Conservation (phyloP, 441 rosid genomes). For the Mallotus repandus region DNA sequence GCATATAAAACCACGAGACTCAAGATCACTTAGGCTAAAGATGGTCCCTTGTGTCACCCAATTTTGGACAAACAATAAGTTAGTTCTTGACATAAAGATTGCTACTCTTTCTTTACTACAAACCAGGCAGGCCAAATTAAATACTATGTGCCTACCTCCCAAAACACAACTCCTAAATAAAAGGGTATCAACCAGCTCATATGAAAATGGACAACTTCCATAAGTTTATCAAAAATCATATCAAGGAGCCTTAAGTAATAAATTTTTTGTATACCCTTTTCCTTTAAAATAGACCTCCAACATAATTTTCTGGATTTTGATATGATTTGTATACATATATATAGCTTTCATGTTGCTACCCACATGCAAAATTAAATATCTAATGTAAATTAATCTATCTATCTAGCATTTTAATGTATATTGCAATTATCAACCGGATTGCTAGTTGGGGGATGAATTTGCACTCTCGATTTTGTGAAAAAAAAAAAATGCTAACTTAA, state of each 20-base stretch:
- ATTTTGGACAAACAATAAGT: conserved; percentile 15
- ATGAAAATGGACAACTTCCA: not conserved
- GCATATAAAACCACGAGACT: not conserved
- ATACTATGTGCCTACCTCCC: not conserved
- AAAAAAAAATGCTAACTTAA: no score
- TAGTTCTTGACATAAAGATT: not conserved
- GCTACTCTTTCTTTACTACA: not conserved
- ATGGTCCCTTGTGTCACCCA: conserved; percentile 9
- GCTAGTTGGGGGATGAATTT: no score
- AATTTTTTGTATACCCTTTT: not conserved
- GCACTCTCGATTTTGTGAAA: no score
- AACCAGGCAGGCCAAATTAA: conserved; percentile 9
- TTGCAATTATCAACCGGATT: not conserved
- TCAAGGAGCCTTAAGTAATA: not conserved
- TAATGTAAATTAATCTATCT: not conserved
- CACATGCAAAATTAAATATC: not conserved
- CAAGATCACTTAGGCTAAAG: not conserved
- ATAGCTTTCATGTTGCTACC: not conserved
- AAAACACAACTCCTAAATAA: not conserved
- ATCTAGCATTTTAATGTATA: conserved; percentile 3
- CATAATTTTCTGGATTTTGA: not conserved
- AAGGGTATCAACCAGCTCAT: conserved; percentile 9
- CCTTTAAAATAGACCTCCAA: not conserved
- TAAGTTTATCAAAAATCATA: no score
- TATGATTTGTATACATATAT: not conserved